Conservation (phyloP, 495 filamentous ascomycete genomes). For the Daldinia grandis region DNA sequence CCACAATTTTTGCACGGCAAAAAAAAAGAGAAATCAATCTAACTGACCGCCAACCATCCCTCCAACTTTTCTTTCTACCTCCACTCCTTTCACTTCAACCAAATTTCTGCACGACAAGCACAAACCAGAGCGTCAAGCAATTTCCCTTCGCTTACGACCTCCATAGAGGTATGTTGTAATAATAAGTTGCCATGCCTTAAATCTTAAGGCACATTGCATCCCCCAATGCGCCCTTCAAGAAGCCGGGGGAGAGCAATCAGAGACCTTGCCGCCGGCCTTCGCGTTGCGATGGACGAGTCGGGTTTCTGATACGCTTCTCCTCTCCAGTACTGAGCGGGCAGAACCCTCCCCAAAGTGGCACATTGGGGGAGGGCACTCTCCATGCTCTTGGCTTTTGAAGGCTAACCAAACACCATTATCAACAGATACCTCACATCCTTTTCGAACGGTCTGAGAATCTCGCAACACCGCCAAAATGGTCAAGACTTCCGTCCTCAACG, state of each 20-base stretch:
- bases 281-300: conserved; percentile 33
- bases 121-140: conserved; percentile 29
- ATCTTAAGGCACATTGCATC: conserved; percentile 37
- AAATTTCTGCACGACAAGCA: conserved; percentile 25
- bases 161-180: conserved; percentile 52
- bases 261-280: conserved; percentile 32
- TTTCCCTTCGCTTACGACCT: conserved; percentile 33
- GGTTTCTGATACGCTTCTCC: conserved; percentile 73
- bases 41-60: conserved; percentile 3
- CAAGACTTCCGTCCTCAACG: conserved; percentile 97
- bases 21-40: conserved; percentile 13
- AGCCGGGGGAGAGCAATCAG: conserved; percentile 62
- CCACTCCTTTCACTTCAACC: conserved; percentile 14
- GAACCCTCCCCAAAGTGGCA: conserved; percentile 74
- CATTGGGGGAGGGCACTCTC: conserved; percentile 84
- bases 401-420: conserved; percentile 66
- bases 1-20: conserved; percentile 30
- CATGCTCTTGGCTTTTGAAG: conserved; percentile 83
- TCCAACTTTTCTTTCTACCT: conserved; percentile 21
- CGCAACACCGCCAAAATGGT: conserved; percentile 83
- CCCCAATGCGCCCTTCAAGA: conserved; percentile 53
- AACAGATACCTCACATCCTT: conserved; percentile 79
- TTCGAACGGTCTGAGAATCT: conserved; percentile 81
- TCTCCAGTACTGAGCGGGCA: conserved; percentile 83
- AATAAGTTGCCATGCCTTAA: conserved; percentile 42